Base-by-base conservation (phyloP, 495 filamentous ascomycete genomes). In the Podospora conica region DNA sequence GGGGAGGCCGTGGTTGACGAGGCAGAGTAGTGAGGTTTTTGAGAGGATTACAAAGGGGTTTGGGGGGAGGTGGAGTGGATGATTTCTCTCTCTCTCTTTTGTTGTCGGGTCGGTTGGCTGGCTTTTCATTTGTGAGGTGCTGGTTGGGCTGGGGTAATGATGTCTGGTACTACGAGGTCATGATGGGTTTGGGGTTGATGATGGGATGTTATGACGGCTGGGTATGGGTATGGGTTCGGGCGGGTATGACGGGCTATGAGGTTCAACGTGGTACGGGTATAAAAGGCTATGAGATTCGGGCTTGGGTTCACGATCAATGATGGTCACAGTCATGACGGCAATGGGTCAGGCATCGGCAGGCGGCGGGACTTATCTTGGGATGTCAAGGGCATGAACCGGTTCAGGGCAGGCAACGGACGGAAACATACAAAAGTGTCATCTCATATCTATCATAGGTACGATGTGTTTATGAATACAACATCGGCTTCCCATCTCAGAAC, bases 21-120 rank as follows among this genome's bases (percentile, higher is more conserved):
- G 61, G 61, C 40, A 54, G 40, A 63, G 61, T 25, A 63, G 61
- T 55, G 61, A 63, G 27, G 53, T 63, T 12, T 63, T 63, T 31
- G 61, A 53, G 23, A 20, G 61, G 23, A 55, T 63, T 31, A 23
- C 29, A 4, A 48, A 48, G 40, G 40, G 40, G 18, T 48, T 48
- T 48, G 40, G 40, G 53, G 61, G 61, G 27, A 1, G 61, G 53
- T 63, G 61, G 61, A 63, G 53, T 29, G 24, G 24, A 1, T 61
- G 60, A 61, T 57, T 57, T 57, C 2, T 27, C n/a, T n/a, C n/a
- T n/a, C n/a, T 57, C 24, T 25, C 9, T 23, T 21, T 21, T 22
- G 29, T 24, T 24, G n/a, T 29, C 56, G n/a, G n/a, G n/a, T n/a
- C n/a, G n/a, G n/a, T 58, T 28, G 5, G 12, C 55, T 24, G 3